phyloP scores from a whole-genome alignment of 768 basidiomycete genomes.

The Mycena venus region DNA sequence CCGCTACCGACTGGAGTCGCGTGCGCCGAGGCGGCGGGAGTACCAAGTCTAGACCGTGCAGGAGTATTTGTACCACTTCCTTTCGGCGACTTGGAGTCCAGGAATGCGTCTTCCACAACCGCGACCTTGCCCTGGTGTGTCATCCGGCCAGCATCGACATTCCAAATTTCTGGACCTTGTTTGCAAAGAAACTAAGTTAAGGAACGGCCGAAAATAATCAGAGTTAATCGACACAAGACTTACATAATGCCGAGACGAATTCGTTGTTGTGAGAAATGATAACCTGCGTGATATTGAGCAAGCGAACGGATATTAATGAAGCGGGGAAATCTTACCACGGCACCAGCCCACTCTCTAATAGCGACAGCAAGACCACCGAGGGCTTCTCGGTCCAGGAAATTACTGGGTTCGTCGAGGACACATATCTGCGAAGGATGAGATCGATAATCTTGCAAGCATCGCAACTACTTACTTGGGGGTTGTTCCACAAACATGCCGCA shows the following conservation, averaged over 20 bases:
- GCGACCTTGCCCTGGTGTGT: constrained; percentile 91
- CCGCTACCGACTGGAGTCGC: constrained; percentile 87
- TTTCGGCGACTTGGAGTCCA: constrained; percentile 75
- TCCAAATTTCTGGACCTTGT: constrained; percentile 93
- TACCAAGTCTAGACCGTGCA: constrained; percentile 75
- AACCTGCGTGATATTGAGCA: constrained; percentile 61
- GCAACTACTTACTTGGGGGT: constrained; percentile 75
- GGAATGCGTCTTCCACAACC: constrained; percentile 87
- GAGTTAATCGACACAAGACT: constrained; percentile 50
- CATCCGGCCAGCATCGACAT: constrained; percentile 88
- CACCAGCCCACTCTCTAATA: constrained; percentile 95
- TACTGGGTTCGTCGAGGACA: constrained; percentile 91
- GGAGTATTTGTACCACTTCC: constrained; percentile 83
- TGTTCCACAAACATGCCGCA: constrained; percentile 96
- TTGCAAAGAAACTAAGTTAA: constrained; percentile 28
- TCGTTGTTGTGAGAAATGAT: constrained; percentile 98
- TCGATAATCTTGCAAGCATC: background rate
- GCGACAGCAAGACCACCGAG: constrained; percentile 95
- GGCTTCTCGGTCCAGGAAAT: constrained; percentile 97
- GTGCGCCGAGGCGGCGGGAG: constrained; percentile 75
- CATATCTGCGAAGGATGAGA: constrained; percentile 63
- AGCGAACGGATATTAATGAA: constrained; percentile 25
- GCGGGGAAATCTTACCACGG: constrained; percentile 68
- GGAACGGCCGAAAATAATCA: constrained; percentile 7
- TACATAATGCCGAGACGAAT: constrained; percentile 87